Percentiles rank a stretch among this genome's conserved stretches.
These are phyloP conservation scores for Rhodosporidiobolus sp. DNA, from an alignment of 768 basidiomycete species.

Conservation along the genomic window DNA sequence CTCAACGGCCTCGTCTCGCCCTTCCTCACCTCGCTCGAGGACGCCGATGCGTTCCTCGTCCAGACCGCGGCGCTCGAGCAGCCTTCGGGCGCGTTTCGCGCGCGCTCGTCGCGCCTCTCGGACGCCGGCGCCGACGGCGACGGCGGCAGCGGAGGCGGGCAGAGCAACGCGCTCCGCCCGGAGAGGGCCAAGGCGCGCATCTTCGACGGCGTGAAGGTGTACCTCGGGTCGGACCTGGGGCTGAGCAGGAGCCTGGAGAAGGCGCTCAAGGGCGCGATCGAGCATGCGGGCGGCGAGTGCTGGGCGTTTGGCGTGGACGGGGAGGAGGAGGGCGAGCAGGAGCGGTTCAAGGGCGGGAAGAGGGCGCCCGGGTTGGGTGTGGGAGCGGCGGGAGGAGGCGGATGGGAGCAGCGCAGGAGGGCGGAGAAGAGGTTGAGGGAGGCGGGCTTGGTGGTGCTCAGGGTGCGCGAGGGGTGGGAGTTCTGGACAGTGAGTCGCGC, in stretches of 20 bases:
- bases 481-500: constrained; percentile 62
- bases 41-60: background rate
- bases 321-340: background rate
- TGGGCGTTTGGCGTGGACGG: constrained; percentile 30
- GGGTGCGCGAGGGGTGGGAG: constrained; percentile 64
- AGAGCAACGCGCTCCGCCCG: background rate
- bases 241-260: constrained; percentile 55
- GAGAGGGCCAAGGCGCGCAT: constrained; percentile 45
- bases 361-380: background rate
- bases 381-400: background rate
- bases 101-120: background rate
- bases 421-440: constrained; percentile 48
- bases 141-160: no score
- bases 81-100: background rate
- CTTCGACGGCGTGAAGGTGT: constrained; percentile 62
- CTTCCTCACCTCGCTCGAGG: background rate
- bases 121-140: no score
- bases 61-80: background rate
- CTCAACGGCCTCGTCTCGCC: background rate
- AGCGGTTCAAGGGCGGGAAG: background rate
- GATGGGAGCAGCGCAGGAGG: constrained; percentile 20
- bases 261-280: constrained; percentile 62
- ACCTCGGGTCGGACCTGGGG: constrained; percentile 63
- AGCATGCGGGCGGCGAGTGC: constrained; percentile 58
- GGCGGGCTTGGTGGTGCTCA: constrained; percentile 72